These are phyloP conservation scores for Cladophialophora yegresii DNA, from an alignment of 2,329 filamentous ascomycete genomes.

Conservation along the genomic window DNA sequence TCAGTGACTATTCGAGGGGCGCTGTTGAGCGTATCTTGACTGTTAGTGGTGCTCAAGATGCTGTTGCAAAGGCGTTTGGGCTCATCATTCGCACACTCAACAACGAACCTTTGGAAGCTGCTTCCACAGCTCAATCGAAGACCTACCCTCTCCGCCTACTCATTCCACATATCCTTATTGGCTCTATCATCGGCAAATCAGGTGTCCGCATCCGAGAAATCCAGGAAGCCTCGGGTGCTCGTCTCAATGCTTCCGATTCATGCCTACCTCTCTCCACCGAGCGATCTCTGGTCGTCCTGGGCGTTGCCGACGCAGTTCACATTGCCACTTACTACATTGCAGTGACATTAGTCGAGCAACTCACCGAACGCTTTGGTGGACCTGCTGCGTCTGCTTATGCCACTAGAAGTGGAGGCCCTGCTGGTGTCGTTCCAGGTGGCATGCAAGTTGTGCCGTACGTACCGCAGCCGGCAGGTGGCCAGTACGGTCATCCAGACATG, in stretches of 20 bases:
- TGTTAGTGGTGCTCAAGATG: constrained; percentile 93
- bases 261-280: constrained; percentile 94
- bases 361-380: constrained; percentile 94
- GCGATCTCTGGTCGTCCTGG: constrained; percentile 95
- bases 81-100: constrained; percentile 97
- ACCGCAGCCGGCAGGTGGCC: constrained; percentile 87
- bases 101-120: constrained; percentile 85
- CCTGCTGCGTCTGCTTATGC: constrained; percentile 97
- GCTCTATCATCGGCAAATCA: constrained; percentile 97
- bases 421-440: constrained; percentile 89
- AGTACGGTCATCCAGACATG: constrained; percentile 87
- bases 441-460: constrained; percentile 99
- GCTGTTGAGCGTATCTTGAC: constrained; percentile 97
- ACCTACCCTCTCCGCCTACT: constrained; percentile 94
- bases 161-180: constrained; percentile 94
- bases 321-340: constrained; percentile 99
- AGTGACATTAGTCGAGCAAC: constrained; percentile 94
- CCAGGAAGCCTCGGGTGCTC: constrained; percentile 93
- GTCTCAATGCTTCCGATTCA: constrained; percentile 93
- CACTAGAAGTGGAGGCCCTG: constrained; percentile 87
- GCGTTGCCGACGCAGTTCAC: constrained; percentile 96
- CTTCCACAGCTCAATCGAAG: constrained; percentile 92
- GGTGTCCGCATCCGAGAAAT: constrained; percentile 97
- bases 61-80: constrained; percentile 97
- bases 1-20: constrained; percentile 96